Evolutionary conservation across 306 rosid species (phyloP), one percentile per base, ranked within the genome.

Genomic region (Cicer judaicum): DNA sequence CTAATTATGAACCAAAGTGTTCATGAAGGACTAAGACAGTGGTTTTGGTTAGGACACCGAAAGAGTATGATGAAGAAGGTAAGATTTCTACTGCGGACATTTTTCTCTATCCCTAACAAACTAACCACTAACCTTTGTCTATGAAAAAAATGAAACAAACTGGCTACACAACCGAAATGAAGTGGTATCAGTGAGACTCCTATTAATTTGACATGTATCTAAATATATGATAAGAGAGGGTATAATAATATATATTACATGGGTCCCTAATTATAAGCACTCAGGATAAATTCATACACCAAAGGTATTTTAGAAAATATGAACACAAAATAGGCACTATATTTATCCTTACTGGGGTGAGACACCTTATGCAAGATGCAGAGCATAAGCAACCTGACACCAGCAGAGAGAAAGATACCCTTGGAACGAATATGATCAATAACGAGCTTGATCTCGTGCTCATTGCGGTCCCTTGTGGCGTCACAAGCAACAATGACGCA

Each of bases 401-500:
- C 90, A 41, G 86, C 12, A 48, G 55, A 64, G 54, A 93, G 90
- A 81, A 81, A 48, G 74, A 53, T 82, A 66, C 84, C 83, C 43
- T 18, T 68, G 78, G 68, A 7, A 49, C 48, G 69, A 40, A 89
- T 54, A 6, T 47, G 64, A 54, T 80, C 69, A 34, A 83, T n/a
- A 2, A 87, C 60, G 13, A 47, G 54, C 73, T 81, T 82, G 62
- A 90, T 81, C 61, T 89, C 93, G 0, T 71, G 57, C 47, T 79
- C 77, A 34, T 50, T 72, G 12, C 69, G 83, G 44, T 89, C 87
- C 72, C 81, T 90, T 14, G 92, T 90, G 13, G 90, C 93, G 77
- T 92, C 96, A 59, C 80, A 89, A 38, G 93, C 88, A 55, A 90
- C 80, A 11, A 86, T 78, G 5, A 89, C 82, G 19, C 78, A 66